These are phyloP conservation scores for Globisporangium nunn DNA, from an alignment of 352 stramenopile species.

Conservation along the genomic window DNA sequence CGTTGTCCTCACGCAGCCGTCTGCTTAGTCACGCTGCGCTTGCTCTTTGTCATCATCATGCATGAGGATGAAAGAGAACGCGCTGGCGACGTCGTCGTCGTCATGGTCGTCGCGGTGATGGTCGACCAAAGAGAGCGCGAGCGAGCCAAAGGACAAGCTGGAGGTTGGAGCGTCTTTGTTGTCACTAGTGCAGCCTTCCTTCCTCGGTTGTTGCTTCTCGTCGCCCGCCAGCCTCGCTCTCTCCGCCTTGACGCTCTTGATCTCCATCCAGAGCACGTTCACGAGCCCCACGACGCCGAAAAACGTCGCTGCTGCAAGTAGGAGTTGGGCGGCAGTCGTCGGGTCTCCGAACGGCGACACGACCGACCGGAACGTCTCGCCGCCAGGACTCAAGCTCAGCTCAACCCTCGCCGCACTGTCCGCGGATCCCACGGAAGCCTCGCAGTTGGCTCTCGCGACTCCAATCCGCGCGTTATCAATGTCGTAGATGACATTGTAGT, in stretches of 20 bases:
- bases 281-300: conserved; percentile 42
- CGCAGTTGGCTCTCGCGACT: conserved; percentile 49
- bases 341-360: conserved; percentile 19
- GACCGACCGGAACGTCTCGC: conserved; percentile 39
- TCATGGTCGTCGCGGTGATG: conserved; percentile 3
- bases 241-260: neutral
- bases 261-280: conserved; percentile 43
- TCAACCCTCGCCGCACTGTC: conserved; percentile 21
- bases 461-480: conserved; percentile 63
- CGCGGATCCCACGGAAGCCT: conserved; percentile 7
- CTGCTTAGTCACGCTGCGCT: neutral
- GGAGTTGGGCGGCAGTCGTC: conserved; percentile 31
- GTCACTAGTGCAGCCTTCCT: neutral
- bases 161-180: neutral
- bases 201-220: neutral
- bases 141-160: neutral
- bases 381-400: conserved; percentile 47
- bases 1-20: neutral
- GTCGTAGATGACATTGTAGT: conserved; percentile 80
- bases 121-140: neutral
- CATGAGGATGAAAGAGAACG: conserved; percentile 53
- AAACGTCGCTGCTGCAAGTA: conserved; percentile 31
- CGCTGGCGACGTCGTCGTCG: conserved; percentile 5
- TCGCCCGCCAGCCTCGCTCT: neutral
- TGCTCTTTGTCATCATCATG: conserved; percentile 18